Evolutionary conservation across 129 eudicot species (phyloP).

Genomic region (Helichrysum umbraculigerum): DNA sequence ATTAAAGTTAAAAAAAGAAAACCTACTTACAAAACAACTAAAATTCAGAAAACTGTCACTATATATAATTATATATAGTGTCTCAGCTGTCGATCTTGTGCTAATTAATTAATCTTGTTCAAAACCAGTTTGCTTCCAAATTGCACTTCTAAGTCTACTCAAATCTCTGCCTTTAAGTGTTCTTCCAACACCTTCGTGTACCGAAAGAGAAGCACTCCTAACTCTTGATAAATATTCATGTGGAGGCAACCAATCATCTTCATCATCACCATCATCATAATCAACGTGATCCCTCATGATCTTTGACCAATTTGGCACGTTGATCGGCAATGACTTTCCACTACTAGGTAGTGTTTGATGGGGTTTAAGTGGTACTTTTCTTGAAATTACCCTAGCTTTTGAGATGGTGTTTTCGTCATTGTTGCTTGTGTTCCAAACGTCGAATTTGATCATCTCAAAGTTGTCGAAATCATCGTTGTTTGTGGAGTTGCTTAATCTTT

Average conservation of each 20-base stretch:
- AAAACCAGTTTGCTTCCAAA: slow-evolving; percentile 37
- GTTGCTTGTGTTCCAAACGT: slow-evolving; percentile 38
- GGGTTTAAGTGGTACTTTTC: slow-evolving; percentile 19
- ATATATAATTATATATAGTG: too few relatives aligned
- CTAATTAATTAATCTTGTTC: slow-evolving; percentile 18
- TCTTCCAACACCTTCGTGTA: slow-evolving; percentile 36
- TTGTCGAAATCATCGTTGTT: slow-evolving; percentile 12
- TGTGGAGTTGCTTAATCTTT: slow-evolving; percentile 2
- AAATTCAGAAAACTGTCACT: neutral
- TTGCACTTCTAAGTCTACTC: slow-evolving; percentile 32
- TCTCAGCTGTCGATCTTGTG: too few relatives aligned
- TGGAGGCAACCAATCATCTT: slow-evolving; percentile 55
- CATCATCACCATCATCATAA: slow-evolving; percentile 16
- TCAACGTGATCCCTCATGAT: slow-evolving; percentile 40
- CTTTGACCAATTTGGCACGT: slow-evolving; percentile 68
- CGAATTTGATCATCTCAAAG: slow-evolving; percentile 52
- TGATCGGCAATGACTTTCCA: slow-evolving; percentile 50
- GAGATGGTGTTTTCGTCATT: slow-evolving; percentile 5
- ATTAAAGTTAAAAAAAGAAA: neutral
- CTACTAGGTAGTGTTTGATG: slow-evolving; percentile 1
- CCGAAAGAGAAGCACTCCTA: slow-evolving; percentile 46
- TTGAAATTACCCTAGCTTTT: slow-evolving; percentile 15
- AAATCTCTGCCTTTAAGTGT: slow-evolving; percentile 35
- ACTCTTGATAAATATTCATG: slow-evolving; percentile 70
- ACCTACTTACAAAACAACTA: neutral